These are phyloP conservation scores for Phialophora chinensis DNA, from an alignment of 2,329 filamentous ascomycete species.

Conservation along the genomic window DNA sequence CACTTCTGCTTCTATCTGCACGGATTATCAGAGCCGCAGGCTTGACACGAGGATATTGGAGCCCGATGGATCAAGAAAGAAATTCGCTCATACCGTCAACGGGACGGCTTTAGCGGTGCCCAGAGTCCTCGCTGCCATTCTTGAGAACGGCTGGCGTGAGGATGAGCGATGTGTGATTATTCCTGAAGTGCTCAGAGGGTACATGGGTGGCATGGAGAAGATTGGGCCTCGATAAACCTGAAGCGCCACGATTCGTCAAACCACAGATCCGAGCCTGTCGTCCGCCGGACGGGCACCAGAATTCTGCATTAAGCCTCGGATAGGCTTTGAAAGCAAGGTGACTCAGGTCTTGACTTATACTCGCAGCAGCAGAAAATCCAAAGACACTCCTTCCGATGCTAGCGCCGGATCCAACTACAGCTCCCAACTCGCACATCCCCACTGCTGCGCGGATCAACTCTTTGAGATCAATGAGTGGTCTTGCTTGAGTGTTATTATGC, in stretches of 20 bases:
- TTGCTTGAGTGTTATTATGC: not conserved
- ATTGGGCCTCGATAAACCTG: constrained; percentile 56
- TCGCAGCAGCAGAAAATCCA: not conserved
- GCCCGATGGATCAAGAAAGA: constrained; percentile 57
- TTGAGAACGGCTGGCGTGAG: constrained; percentile 81
- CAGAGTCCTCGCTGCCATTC: constrained; percentile 81
- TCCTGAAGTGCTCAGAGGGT: constrained; percentile 78
- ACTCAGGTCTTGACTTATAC: not conserved
- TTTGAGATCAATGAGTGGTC: not conserved
- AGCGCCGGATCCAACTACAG: not conserved
- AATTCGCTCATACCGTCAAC: constrained; percentile 89
- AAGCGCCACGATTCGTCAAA: not conserved
- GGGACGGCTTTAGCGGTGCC: constrained; percentile 93
- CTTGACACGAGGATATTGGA: constrained; percentile 75
- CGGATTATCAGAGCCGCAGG: constrained; percentile 88
- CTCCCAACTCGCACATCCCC: not conserved
- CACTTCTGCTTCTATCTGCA: constrained; percentile 87
- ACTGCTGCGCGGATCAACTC: not conserved
- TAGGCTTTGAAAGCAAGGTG: not conserved
- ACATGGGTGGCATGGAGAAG: constrained; percentile 77
- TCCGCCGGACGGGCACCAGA: too few relatives aligned
- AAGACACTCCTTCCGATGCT: not conserved
- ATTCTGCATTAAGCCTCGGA: not conserved
- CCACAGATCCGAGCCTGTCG: not conserved
- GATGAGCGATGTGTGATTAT: constrained; percentile 75